These are phyloP conservation scores for Rhododendron kiyosumense DNA, from an alignment of 148 eudicot species.

Conservation along the genomic window DNA sequence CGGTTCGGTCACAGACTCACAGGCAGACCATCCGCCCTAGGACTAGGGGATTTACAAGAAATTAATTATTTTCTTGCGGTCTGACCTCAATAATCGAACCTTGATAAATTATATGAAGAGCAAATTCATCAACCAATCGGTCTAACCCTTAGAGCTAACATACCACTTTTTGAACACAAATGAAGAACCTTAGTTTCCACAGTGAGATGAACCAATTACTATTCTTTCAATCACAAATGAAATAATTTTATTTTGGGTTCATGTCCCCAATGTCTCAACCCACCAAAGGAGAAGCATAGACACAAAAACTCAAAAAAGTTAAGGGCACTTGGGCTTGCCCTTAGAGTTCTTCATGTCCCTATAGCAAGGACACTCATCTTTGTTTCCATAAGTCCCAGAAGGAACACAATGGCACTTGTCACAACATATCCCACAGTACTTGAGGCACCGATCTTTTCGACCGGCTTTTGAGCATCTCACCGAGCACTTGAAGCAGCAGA, in stretches of 20 bases:
- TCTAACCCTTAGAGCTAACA: background rate
- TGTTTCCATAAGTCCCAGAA: constrained; percentile 47
- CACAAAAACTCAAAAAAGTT: constrained; percentile 10
- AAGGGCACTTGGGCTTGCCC: constrained; percentile 41
- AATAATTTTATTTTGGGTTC: background rate
- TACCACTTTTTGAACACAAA: background rate
- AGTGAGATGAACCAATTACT: background rate
- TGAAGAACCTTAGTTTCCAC: background rate
- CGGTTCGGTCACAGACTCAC: no score
- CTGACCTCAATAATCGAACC: no score
- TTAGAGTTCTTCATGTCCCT: constrained; percentile 42
- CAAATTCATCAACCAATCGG: no score
- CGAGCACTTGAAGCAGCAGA: no score
- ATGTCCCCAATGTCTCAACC: background rate
- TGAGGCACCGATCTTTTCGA: no score
- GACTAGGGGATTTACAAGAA: no score
- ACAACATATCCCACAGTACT: no score
- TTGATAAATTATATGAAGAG: no score
- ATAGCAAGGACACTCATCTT: constrained; percentile 52
- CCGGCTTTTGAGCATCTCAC: no score
- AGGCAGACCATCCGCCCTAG: no score
- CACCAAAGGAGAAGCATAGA: background rate
- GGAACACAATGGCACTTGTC: constrained; percentile 19
- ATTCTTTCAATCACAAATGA: background rate
- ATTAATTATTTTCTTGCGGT: no score